Percentiles rank a stretch among this genome's conserved stretches.
phyloP scores from a whole-genome alignment of 495 filamentous ascomycete genomes.

The Friedmanniomyces endolithicus region DNA sequence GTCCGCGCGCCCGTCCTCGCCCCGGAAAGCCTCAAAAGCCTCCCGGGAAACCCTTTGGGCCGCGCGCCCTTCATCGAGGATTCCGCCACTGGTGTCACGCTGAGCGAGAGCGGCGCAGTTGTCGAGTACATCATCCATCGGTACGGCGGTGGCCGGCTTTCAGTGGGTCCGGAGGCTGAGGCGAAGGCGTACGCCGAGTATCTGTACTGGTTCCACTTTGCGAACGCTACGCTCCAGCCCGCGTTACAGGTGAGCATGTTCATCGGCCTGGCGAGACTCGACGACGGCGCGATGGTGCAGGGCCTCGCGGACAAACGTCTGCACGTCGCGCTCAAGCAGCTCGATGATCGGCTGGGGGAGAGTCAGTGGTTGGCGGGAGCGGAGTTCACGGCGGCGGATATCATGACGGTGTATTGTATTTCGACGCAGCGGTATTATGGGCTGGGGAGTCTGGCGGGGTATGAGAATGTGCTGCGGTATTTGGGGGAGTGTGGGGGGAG shows the following conservation, averaged over 20 bases:
- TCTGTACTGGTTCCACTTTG: conserved; percentile 7
- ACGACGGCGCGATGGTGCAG: neutral
- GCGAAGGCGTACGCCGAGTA: conserved; percentile 1
- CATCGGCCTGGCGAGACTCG: neutral
- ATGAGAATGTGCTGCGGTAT: conserved; percentile 23
- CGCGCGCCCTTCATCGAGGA: conserved; percentile 4
- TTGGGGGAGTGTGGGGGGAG: conserved; percentile 19
- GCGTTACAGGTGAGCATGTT: neutral
- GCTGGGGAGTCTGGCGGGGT: conserved; percentile 16
- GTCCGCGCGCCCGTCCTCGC: conserved; percentile 22
- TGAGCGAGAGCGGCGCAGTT: neutral
- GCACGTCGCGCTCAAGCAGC: neutral
- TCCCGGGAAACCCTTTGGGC: conserved; percentile 18
- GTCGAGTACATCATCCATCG: conserved; percentile 2
- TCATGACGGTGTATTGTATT: neutral
- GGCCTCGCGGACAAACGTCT: neutral
- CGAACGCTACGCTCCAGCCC: neutral
- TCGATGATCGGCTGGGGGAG: neutral
- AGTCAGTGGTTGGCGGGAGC: neutral
- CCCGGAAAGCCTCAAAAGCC: conserved; percentile 19
- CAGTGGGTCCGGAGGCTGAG: neutral
- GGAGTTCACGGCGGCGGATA: conserved; percentile 5
- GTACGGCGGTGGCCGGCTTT: neutral
- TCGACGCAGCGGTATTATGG: conserved; percentile 11
- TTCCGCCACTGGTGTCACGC: neutral